Base-by-base conservation (phyloP, 495 filamentous ascomycete genomes). In the Penicillium paradoxum region DNA sequence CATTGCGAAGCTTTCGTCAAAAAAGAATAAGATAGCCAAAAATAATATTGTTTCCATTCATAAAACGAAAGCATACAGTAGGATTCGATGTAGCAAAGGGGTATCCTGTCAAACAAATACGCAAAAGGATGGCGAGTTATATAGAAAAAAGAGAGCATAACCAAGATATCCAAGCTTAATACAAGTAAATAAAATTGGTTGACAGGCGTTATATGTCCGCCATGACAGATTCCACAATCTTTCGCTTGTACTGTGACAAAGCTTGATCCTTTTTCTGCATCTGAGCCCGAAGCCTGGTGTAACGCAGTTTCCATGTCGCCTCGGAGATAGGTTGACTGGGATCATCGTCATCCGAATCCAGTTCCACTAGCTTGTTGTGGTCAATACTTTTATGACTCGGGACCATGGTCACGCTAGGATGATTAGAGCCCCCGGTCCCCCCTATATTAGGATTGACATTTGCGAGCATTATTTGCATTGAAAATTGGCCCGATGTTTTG, bases 221-320 rank as follows among this genome's bases (percentile, higher is more conserved):
- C 76, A 83, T 78, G 17, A 83, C 80, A 3, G 78, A 81, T 57
- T 83, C 77, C 6, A 83, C 59, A 15, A 83, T 79, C 48, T 72
- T 79, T 27, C 79, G 73, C 52, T 75, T 79, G 44, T 82, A 74
- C 22, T 72, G 63, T 4, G 70, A 74, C 45, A 79, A 51, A 58
- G 77, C 65, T 15, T 75, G 72, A 19, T 82, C 75, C 24, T 73
- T 78, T 57, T 75, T 77, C 48, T 74, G 70, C 66, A 79, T 70
- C 51, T 77, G 79, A 37, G 67, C 60, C 38, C 76, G 74, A 25
- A 80, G 67, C 37, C 68, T 73, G 59, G 74, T 42, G 45, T 73
- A 77, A 2, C 71, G 68, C 44, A 74, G 71, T 40, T 72, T 75
- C 74, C 74, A 77, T 6, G 64, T 73, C 25, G 53, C 58, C 18